Percentiles rank a stretch among this genome's conserved stretches.
Conservation (phyloP, 495 filamentous ascomycete genomes). For the Podospora comata region DNA sequence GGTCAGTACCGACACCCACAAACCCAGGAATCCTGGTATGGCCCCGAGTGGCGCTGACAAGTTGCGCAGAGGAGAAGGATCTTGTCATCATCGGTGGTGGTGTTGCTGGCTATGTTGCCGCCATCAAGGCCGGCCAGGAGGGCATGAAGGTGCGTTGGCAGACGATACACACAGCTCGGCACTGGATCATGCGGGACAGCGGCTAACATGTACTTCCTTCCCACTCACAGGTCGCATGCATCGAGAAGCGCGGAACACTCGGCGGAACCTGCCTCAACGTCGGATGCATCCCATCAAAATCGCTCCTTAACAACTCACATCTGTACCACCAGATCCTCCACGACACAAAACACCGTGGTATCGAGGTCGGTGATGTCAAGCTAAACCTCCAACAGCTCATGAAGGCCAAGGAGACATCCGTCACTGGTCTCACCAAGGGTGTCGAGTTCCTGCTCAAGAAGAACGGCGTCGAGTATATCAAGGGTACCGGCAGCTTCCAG, state of each 20-base stretch:
- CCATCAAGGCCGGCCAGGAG: constrained; percentile 97
- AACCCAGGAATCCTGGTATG: not conserved
- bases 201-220: constrained; percentile 4
- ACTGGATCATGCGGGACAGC: constrained; percentile 6
- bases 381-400: constrained; percentile 94
- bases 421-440: constrained; percentile 88
- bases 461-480: constrained; percentile 95
- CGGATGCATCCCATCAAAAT: constrained; percentile 98
- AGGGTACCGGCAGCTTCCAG: constrained; percentile 81
- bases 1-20: constrained; percentile 49
- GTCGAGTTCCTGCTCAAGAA: constrained; percentile 98
- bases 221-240: constrained; percentile 76
- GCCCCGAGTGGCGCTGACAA: not conserved
- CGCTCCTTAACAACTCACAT: constrained; percentile 98
- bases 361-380: constrained; percentile 89
- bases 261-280: constrained; percentile 98
- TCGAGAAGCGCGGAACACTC: constrained; percentile 94
- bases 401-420: constrained; percentile 94
- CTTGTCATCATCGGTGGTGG: constrained; percentile 94
- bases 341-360: constrained; percentile 95
- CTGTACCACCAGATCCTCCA: constrained; percentile 97
- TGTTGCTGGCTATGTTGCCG: constrained; percentile 97
- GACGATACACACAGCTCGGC: not conserved
- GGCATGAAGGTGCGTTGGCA: constrained; percentile 76
- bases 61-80: constrained; percentile 72